These are phyloP conservation scores for Didymella pomorum DNA, from an alignment of 2,329 filamentous ascomycete genomes.

Conservation along the genomic window DNA sequence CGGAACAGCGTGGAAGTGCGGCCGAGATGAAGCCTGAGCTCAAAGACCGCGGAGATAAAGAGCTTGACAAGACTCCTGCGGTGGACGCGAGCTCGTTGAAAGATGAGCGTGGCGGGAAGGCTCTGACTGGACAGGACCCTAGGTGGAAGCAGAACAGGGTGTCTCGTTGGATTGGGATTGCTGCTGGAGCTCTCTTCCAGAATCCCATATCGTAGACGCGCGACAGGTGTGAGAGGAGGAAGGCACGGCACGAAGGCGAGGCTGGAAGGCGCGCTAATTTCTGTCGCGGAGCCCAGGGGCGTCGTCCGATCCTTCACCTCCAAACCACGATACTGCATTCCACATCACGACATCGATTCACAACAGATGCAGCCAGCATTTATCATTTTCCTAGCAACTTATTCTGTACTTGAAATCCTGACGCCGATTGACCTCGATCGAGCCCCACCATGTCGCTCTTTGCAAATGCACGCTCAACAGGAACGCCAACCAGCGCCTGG, in stretches of 20 bases:
- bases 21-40: background rate
- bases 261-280: background rate
- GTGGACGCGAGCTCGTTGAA: background rate
- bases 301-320: too few species aligned
- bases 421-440: too few species aligned
- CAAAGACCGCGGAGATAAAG: background rate
- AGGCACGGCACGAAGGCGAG: background rate
- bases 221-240: background rate
- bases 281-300: background rate
- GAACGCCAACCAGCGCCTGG: too few species aligned
- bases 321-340: too few species aligned
- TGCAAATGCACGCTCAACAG: too few species aligned
- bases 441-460: too few species aligned
- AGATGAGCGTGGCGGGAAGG: background rate
- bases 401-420: too few species aligned
- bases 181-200: background rate
- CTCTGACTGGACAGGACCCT: background rate
- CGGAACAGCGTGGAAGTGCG: background rate
- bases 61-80: background rate
- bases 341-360: too few species aligned
- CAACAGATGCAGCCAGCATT: too few species aligned
- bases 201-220: background rate
- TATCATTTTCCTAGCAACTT: too few species aligned
- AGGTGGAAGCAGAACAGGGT: background rate
- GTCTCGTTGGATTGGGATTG: background rate